Evolutionary conservation across 805 yeast species (phyloP).

Genomic region (Ogataea glucozyma): DNA sequence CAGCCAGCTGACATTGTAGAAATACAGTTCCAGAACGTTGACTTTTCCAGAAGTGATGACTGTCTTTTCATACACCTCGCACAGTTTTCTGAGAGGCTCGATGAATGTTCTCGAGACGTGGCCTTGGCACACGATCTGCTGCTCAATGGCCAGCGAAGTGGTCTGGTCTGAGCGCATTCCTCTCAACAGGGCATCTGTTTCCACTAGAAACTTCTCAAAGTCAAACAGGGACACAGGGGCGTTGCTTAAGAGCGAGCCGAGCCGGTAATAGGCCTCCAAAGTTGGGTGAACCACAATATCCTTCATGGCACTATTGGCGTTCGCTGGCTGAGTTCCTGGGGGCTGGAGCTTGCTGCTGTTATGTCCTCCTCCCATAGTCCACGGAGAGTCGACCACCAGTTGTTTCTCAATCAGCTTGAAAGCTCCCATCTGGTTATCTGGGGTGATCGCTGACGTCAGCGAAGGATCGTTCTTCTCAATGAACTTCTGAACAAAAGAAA

Average conservation of each 20-base stretch:
- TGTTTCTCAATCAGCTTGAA: constrained; percentile 32
- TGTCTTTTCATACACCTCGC: constrained; percentile 47
- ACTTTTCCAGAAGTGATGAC: constrained; percentile 43
- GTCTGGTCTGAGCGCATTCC: constrained; percentile 40
- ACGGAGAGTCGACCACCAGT: constrained; percentile 33
- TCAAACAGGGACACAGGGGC: constrained; percentile 56
- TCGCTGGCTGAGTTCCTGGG: constrained; percentile 9
- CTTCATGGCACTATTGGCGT: constrained; percentile 10
- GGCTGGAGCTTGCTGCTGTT: constrained; percentile 20
- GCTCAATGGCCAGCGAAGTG: constrained; percentile 55
- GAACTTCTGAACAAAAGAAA: constrained; percentile 55
- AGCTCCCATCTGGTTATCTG: constrained; percentile 36
- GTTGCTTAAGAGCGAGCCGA: constrained; percentile 47
- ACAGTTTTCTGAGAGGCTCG: constrained; percentile 43
- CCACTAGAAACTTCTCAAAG: constrained; percentile 63
- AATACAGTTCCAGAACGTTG: constrained; percentile 55
- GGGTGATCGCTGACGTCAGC: constrained; percentile 27
- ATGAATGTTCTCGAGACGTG: constrained; percentile 44
- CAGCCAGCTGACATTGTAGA: constrained; percentile 69
- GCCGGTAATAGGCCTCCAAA: constrained; percentile 51
- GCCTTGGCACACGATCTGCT: constrained; percentile 61
- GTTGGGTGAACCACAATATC: constrained; percentile 42
- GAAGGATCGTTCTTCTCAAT: constrained; percentile 50
- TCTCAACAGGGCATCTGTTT: constrained; percentile 47
- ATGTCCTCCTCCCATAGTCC: constrained; percentile 30